Evolutionary conservation across 2,329 filamentous ascomycete species (phyloP).

Genomic region (Beauveria sp.): DNA sequence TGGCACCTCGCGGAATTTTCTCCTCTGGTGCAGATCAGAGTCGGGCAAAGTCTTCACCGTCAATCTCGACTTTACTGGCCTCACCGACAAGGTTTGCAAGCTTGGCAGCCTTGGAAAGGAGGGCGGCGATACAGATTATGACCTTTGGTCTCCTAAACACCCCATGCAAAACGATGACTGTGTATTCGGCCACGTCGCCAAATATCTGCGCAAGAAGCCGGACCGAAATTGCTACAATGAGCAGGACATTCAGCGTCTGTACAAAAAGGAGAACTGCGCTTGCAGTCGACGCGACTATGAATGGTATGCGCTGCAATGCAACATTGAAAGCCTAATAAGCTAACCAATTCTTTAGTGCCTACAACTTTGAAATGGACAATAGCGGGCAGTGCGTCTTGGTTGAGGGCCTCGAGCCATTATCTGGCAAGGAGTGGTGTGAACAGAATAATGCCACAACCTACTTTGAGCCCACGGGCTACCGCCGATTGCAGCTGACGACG

Average conservation of each 20-base stretch:
- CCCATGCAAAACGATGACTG: constrained; percentile 72
- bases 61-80: constrained; percentile 81
- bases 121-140: constrained; percentile 60
- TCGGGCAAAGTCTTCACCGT: constrained; percentile 59
- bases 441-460: constrained; percentile 65
- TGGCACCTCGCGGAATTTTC: constrained; percentile 82
- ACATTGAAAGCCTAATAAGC: constrained; percentile 8
- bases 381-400: constrained; percentile 76
- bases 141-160: constrained; percentile 80
- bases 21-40: constrained; percentile 69
- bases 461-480: constrained; percentile 80
- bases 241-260: constrained; percentile 60
- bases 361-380: constrained; percentile 77
- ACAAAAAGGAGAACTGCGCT: constrained; percentile 69
- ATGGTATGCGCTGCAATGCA: constrained; percentile 53
- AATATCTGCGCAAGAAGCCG: constrained; percentile 86
- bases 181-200: constrained; percentile 82
- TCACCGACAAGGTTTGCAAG: constrained; percentile 67
- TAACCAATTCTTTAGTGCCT: constrained; percentile 55
- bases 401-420: constrained; percentile 56
- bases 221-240: constrained; percentile 76
- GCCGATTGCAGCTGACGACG: constrained; percentile 81
- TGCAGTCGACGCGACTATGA: constrained; percentile 86
- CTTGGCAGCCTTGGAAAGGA: constrained; percentile 60
- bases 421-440: constrained; percentile 43